Conservation (phyloP, 2,329 filamentous ascomycete genomes). For the Tolypocladium nubicola region DNA sequence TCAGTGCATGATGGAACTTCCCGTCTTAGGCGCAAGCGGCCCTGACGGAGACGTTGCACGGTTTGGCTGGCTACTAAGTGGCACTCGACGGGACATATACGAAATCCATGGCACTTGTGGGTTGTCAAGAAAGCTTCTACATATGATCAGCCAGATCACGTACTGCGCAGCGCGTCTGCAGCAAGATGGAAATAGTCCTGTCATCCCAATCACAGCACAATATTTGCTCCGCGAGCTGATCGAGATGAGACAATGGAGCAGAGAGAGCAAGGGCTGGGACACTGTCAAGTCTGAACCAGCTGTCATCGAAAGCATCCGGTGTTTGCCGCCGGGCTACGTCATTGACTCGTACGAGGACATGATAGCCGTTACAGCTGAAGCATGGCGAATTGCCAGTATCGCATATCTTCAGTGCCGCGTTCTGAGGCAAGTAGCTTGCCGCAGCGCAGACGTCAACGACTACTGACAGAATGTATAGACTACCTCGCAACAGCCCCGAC, state of each 20-base stretch:
- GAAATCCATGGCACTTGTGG: constrained; percentile 30
- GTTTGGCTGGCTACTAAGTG: constrained; percentile 29
- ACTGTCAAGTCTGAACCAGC: constrained; percentile 4
- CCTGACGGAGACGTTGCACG: constrained; percentile 16
- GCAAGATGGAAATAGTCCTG: constrained; percentile 19
- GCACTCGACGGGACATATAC: constrained; percentile 20
- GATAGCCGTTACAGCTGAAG: constrained; percentile 29
- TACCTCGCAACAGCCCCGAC: constrained; percentile 24
- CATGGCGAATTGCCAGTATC: constrained; percentile 27
- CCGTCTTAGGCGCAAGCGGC: constrained; percentile 14
- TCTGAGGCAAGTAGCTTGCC: constrained; percentile 17
- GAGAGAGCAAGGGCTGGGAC: constrained; percentile 15
- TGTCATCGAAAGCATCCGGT: constrained; percentile 18
- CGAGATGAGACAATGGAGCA: constrained; percentile 25
- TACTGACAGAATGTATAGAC: constrained; percentile 9
- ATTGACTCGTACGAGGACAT: constrained; percentile 20
- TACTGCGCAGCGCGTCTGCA: constrained; percentile 22
- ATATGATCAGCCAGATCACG: constrained; percentile 26
- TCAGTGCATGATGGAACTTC: constrained; percentile 25
- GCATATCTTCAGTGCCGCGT: constrained; percentile 28
- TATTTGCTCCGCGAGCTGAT: constrained; percentile 16
- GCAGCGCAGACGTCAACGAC: neutral
- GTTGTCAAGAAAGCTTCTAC: constrained; percentile 27
- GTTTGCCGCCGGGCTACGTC: constrained; percentile 10
- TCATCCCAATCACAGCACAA: constrained; percentile 19